Conservation (phyloP, 2,329 filamentous ascomycete genomes). For the Alternaria burnsii region DNA sequence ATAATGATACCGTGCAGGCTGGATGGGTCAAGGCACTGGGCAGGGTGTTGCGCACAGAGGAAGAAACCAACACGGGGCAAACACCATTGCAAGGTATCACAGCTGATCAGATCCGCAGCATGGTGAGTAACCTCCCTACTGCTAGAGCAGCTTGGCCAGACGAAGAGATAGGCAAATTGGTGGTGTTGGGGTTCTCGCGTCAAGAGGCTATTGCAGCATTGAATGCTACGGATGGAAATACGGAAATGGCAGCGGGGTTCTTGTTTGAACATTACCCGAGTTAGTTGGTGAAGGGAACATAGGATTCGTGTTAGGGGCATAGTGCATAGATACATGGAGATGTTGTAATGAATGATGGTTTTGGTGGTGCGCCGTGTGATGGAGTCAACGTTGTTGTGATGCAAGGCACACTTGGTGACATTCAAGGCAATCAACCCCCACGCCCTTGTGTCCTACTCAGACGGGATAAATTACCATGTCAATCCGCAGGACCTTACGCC, state of each 20-base stretch:
- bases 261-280: conserved; percentile 53
- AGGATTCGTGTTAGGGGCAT: not conserved
- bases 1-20: conserved; percentile 39
- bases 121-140: conserved; percentile 44
- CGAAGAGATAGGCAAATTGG: conserved; percentile 53
- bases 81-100: conserved; percentile 36
- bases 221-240: conserved; percentile 59
- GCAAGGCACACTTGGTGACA: not conserved
- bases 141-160: conserved; percentile 51
- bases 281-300: conserved; percentile 5
- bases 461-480: too few relatives aligned
- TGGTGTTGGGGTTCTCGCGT: conserved; percentile 57
- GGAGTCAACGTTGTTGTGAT: not conserved
- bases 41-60: conserved; percentile 44
- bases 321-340: not conserved
- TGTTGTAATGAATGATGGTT: not conserved
- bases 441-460: too few relatives aligned
- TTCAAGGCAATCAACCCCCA: too few relatives aligned
- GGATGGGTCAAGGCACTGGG: conserved; percentile 77
- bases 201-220: conserved; percentile 58
- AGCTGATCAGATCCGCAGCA: conserved; percentile 43
- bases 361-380: not conserved
- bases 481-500: not conserved
- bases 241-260: conserved; percentile 59
- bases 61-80: conserved; percentile 18